Percentiles rank a stretch among this genome's conserved stretches.
phyloP scores from a whole-genome alignment of 2,329 filamentous ascomycete species.

The Fusarium sp. region DNA sequence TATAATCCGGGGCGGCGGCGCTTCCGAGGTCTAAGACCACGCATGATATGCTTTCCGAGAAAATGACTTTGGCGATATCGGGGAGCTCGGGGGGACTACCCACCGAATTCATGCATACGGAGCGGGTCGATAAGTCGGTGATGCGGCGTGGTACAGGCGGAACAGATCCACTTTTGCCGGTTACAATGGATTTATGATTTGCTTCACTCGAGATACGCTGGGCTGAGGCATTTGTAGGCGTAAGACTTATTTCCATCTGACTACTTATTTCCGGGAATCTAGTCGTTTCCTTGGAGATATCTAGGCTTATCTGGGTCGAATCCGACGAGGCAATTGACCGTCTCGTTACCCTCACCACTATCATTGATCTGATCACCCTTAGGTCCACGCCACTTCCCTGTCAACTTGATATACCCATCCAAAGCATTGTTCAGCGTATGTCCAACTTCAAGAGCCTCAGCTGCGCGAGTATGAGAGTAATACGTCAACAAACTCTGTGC shows the following conservation, averaged over 20 bases:
- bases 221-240: neutral
- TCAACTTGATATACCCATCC: constrained; percentile 37
- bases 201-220: neutral
- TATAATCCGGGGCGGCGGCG: constrained; percentile 12
- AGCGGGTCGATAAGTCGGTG: neutral
- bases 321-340: constrained; percentile 36
- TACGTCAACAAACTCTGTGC: constrained; percentile 30
- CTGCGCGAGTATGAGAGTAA: constrained; percentile 32
- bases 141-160: neutral
- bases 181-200: neutral
- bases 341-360: constrained; percentile 34
- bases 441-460: constrained; percentile 31
- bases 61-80: neutral
- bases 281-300: constrained; percentile 10
- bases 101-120: neutral
- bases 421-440: constrained; percentile 27
- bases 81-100: neutral
- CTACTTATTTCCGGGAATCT: neutral
- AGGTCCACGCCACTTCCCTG: constrained; percentile 28
- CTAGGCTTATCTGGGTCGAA: constrained; percentile 34
- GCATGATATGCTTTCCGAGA: neutral
- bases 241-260: neutral
- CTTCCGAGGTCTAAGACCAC: neutral
- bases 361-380: constrained; percentile 36
- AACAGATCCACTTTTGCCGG: neutral